Evolutionary conservation across 768 basidiomycete species (phyloP), one percentile per base, ranked within the genome.

Genomic region (Mycena alexandri): DNA sequence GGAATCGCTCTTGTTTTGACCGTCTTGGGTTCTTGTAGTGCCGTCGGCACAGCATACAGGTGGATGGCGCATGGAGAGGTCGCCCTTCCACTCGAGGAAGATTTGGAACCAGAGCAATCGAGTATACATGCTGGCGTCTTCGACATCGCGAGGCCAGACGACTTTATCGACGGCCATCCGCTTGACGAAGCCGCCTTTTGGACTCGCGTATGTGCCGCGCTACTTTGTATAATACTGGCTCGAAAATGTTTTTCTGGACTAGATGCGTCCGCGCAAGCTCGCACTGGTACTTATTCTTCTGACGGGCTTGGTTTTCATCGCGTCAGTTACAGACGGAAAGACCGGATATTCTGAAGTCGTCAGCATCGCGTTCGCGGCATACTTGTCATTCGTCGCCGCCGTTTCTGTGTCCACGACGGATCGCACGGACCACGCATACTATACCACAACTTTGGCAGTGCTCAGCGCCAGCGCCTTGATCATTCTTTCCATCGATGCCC

Each of bases 141-240:
- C 60, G 56, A 63, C 38, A 44, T 68, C 61, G 67, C 54, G 22
- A 58, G 17, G 21, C 48, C 54, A 25, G 42, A 55, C 33, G 60
- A 62, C 61, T 63, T 68, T 25, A 41, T 51, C 41, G 61, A 58
- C 41, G 60, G 66, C 14, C 47, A 17, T n/a, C 60, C 65, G 19
- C 19, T 67, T 38, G 52, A 67, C 47, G 65, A 61, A 61, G 58
- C 33, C 53, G 65, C 43, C 42, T 67, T 67, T 67, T 61, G 59
- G 65, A 33, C 64, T 65, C 64, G 57, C 41, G 64, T 53, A 59
- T 50, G 63, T 64, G 14, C n/a, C 34, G 10, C 11, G 25, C 36
- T 47, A 19, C 22, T 56, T 29, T 5, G 10, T 51, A 34, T 57
- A 47, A 8, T 7, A 33, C 36, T 29, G 13, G 14, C 44, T 64